Base-by-base conservation (phyloP, 1,284 basidiomycete genomes). In the Phellinidium pouzarii region DNA sequence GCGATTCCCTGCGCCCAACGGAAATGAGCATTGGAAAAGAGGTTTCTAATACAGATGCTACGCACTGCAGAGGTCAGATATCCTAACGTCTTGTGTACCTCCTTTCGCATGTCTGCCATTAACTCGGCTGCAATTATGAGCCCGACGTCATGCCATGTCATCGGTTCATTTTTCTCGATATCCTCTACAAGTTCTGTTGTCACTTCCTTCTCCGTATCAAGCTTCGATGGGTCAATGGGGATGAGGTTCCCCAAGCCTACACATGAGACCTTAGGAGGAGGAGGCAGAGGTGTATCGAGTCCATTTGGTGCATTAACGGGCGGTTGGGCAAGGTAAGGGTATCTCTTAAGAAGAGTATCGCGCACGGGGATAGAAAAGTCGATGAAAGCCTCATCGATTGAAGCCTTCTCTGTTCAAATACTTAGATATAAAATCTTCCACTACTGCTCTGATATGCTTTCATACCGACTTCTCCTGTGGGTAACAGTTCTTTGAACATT, bases 41-140 rank as follows among this genome's bases (percentile, higher is more conserved):
- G 20, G 14, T 23, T 11, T 2, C 34, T 19, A 37, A 44, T 17
- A n/a, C 9, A 14, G 31, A 20, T 37, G 17, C 23, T 34, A 68
- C 84, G 56, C 60, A 92, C 91, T 14, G 96, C 95, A 44, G 92
- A 94, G 48, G 91, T 96, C 5, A 93, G 94, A 64, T 99, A 99
- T 14, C 92, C 90, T 20, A 99, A 74, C 60, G 82, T 77, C 25
- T 74, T 71, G 50, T 78, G 74, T 2, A 98, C 83, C 53, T 85
- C 82, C 56, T 73, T 72, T 58, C 89, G 76, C 40, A 87, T 80
- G 49, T 78, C 80, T n/a, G 75, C 71, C 85, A 97, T 95, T 37
- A 95, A 67, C 65, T 93, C 90, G 4, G 93, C 93, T 1, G 85
- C 95, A 44, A 96, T 83, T 1, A 86, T 87, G 36, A 99, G 70